Evolutionary conservation across 2,329 filamentous ascomycete species (phyloP), one percentile per base, ranked within the genome.

Genomic region (Xylariaceae sp.): DNA sequence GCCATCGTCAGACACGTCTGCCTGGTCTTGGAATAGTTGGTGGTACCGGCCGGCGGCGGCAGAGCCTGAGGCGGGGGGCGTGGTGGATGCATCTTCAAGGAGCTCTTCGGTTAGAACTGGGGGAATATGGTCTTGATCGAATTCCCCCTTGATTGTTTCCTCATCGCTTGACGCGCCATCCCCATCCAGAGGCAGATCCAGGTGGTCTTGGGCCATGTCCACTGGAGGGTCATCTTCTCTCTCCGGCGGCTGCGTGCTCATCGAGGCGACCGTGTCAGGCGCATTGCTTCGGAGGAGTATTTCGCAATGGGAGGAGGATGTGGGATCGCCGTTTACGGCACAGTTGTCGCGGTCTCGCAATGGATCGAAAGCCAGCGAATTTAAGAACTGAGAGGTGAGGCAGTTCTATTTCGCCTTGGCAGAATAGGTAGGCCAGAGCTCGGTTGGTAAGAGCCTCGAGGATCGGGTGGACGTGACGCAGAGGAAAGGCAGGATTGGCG

Each of bases 1-100:
- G 19, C 76, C 77, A 57, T 78, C 73, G 51, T 81, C 79, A 8
- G 80, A 82, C 16, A 64, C 65, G 59, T 76, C 72, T 15, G 79
- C 76, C 44, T 66, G 70, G 36, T 75, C 71, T 49, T 70, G 70
- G 29, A 78, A 63, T 8, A 79, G 70, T 55, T 77, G 71, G 37
- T 71, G 74, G 61, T 78, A 78, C 51, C 72, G 72, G 57, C 72
- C 73, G 37, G 69, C 66, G 22, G 69, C 66, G 30, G 74, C 63
- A 32, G 69, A 63, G 19, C 71, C 72, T 53, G 71, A 72, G 57
- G 43, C 61, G 32, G 57, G 29, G 41, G 61, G 37, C 54, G 62
- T 32, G 54, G 63, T 32, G 52, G 61, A 59, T 7, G 50, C 58
- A 32, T 68, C 49, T 8, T 67, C 60, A 13, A 64, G 61, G 19